Conservation (phyloP, 768 basidiomycete species). For the Hydnum rufescens region DNA sequence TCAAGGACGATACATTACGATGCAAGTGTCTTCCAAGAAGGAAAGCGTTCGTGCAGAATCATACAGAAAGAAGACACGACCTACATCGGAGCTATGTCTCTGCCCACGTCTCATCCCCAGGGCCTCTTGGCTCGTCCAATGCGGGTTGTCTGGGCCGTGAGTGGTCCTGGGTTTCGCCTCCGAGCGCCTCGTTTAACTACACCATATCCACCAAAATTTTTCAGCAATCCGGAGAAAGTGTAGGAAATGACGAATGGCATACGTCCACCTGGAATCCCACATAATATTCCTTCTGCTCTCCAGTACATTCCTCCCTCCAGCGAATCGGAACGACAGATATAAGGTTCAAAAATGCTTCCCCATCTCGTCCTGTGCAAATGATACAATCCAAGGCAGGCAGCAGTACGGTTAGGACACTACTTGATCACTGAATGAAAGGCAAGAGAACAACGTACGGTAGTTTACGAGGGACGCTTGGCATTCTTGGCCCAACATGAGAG, state of each 20-base stretch:
- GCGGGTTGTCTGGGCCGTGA: neutral
- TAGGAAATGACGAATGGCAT: constrained; percentile 23
- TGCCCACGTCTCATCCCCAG: neutral
- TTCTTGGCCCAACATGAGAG: constrained; percentile 56
- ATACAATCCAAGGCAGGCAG: neutral
- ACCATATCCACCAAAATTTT: neutral
- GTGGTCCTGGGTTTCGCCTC: neutral
- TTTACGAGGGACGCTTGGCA: constrained; percentile 78
- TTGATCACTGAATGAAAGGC: neutral
- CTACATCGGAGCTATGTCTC: too few relatives aligned
- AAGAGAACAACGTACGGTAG: constrained; percentile 35
- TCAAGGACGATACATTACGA: too few relatives aligned
- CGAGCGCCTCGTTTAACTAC: neutral
- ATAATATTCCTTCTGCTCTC: constrained; percentile 54
- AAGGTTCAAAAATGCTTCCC: constrained; percentile 75
- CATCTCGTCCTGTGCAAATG: constrained; percentile 22
- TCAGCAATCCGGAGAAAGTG: neutral
- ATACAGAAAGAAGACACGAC: too few relatives aligned
- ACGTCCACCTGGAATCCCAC: constrained; percentile 96
- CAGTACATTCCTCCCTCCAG: constrained; percentile 43
- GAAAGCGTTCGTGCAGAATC: too few relatives aligned
- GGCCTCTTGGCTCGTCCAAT: neutral
- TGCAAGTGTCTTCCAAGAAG: too few relatives aligned
- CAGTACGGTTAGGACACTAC: too few relatives aligned
- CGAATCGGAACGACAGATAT: constrained; percentile 76